phyloP scores from a whole-genome alignment of 305 asterid genomes.

The Euphrasia arctica region DNA sequence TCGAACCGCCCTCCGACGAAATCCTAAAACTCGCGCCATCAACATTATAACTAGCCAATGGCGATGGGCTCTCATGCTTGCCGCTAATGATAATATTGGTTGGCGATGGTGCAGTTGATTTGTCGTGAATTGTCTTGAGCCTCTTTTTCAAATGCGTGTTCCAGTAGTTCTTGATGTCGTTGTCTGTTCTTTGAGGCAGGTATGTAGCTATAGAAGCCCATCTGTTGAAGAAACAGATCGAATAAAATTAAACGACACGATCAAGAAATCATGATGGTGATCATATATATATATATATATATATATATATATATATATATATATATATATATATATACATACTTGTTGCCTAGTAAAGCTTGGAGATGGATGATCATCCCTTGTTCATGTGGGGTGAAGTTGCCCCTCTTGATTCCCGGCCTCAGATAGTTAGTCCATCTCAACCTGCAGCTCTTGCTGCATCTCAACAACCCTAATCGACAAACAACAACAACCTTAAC shows the following conservation, averaged over 20 bases:
- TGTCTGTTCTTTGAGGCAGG: slow-evolving; percentile 89
- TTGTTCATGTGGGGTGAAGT: slow-evolving; percentile 94
- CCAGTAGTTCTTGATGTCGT: slow-evolving; percentile 96
- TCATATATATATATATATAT: too few species aligned
- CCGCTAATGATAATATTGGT: too few species aligned
- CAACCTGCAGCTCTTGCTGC: slow-evolving; percentile 97
- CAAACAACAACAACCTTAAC: not conserved
- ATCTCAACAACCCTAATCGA: slow-evolving; percentile 66
- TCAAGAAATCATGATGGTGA: too few species aligned
- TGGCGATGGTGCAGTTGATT: slow-evolving; percentile 15
- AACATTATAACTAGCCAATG: slow-evolving; percentile 15
- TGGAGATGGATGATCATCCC: slow-evolving; percentile 98
- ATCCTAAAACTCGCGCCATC: not conserved
- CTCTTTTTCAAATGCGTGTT: slow-evolving; percentile 88
- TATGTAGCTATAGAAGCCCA: slow-evolving; percentile 99
- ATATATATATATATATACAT: too few species aligned
- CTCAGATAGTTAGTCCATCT: slow-evolving; percentile 95
- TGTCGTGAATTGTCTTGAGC: slow-evolving; percentile 61
- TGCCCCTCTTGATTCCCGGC: slow-evolving; percentile 98
- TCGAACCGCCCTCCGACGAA: slow-evolving; percentile 17
- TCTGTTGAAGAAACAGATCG: too few species aligned
- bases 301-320: too few species aligned
- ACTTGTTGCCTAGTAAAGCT: slow-evolving; percentile 92
- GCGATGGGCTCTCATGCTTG: not conserved
- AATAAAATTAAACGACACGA: too few species aligned